Conservation (phyloP, 306 rosid species). For the Trifolium pratense region DNA sequence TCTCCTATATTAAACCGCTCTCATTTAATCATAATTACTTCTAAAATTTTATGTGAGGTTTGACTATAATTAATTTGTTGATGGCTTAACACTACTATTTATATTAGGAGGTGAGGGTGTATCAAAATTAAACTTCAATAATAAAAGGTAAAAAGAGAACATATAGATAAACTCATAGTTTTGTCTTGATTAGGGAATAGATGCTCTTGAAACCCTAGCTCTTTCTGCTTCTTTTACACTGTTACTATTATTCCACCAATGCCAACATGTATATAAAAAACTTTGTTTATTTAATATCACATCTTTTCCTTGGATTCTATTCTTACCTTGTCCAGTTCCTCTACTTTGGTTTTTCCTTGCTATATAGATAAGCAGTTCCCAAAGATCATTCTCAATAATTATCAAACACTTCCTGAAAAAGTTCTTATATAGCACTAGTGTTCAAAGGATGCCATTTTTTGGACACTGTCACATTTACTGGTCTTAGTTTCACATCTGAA, state of each 20-base stretch:
- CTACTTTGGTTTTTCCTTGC: constrained; percentile 28
- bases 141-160: not conserved
- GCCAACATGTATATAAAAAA: constrained; percentile 34
- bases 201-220: constrained; percentile 82
- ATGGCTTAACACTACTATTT: not conserved
- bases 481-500: constrained; percentile 34
- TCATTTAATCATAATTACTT: too few relatives aligned
- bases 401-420: constrained; percentile 40
- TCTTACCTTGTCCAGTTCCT: constrained; percentile 51
- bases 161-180: constrained; percentile 38
- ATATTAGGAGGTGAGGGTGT: not conserved
- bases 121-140: not conserved
- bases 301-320: constrained; percentile 61
- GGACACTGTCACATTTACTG: constrained; percentile 34
- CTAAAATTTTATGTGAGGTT: too few relatives aligned
- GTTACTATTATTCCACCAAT: constrained; percentile 40
- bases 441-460: constrained; percentile 34
- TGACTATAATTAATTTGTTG: not conserved
- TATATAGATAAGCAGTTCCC: constrained; percentile 36
- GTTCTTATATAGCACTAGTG: constrained; percentile 39
- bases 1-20: too few relatives aligned
- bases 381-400: constrained; percentile 45
- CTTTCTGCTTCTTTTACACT: constrained; percentile 41
- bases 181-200: constrained; percentile 64
- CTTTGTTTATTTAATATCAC: constrained; percentile 19